phyloP scores from a whole-genome alignment of 768 basidiomycete genomes.

The Cubamyces lactineus region DNA sequence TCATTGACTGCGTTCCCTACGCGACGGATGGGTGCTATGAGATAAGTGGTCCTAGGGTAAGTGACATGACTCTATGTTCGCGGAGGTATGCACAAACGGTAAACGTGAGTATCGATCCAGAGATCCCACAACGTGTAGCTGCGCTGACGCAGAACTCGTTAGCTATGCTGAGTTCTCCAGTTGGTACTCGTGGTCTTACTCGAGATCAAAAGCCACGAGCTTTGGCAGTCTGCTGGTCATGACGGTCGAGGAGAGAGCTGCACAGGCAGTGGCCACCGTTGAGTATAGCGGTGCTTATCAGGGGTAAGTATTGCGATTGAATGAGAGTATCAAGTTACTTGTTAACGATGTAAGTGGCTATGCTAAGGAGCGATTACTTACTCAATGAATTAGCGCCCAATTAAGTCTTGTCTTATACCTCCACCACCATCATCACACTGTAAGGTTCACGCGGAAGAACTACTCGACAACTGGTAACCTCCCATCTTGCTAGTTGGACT shows the following conservation, averaged over 20 bases:
- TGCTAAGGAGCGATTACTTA: no score
- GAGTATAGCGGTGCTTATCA: no score
- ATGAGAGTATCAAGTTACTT: no score
- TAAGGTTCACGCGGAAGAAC: no score
- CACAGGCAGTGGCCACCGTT: no score
- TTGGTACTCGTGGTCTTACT: conserved; percentile 48
- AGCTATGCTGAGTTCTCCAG: conserved; percentile 4
- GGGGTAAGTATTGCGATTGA: neutral
- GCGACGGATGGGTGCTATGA: conserved; percentile 55
- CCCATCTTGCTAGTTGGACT: no score
- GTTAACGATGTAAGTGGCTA: no score
- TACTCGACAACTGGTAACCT: no score
- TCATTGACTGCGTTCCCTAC: conserved; percentile 49
- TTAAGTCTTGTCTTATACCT: neutral
- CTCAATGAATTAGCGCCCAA: neutral
- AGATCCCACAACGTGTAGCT: conserved; percentile 88
- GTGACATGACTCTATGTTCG: neutral
- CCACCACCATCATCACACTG: no score
- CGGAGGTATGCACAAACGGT: conserved; percentile 41
- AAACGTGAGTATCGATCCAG: conserved; percentile 83
- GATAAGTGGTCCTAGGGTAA: neutral
- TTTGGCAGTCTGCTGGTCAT: conserved; percentile 51
- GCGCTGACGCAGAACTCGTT: conserved; percentile 8
- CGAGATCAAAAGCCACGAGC: conserved; percentile 80
- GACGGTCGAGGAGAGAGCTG: neutral